A percentile compares a stretch with the other conserved stretches of the same genome.
Conservation (phyloP, 805 yeast species). For the Hanseniaspora valbyensis region DNA sequence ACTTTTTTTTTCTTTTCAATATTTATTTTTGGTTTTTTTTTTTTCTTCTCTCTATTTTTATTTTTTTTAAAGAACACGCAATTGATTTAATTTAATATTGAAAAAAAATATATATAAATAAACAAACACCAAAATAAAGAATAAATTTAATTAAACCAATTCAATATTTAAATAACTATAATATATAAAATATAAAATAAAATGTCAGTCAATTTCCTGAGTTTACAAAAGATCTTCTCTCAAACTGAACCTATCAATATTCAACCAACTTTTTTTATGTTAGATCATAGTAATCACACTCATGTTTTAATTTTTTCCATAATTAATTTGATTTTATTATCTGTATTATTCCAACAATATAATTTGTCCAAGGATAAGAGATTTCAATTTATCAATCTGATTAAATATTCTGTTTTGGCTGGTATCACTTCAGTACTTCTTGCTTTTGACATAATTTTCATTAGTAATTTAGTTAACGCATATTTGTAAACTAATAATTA, state of each 20-base stretch:
- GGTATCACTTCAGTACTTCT: constrained; percentile 1
- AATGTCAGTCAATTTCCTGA: constrained; percentile 2
- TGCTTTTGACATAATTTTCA: constrained; percentile 9
- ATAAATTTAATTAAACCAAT: too few species aligned
- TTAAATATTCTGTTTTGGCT: not conserved
- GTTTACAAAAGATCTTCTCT: constrained; percentile 2
- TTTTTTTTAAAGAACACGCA: too few species aligned
- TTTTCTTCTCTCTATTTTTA: too few species aligned
- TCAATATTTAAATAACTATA: too few species aligned
- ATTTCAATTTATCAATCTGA: not conserved
- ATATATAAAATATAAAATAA: too few species aligned
- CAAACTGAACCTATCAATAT: constrained; percentile 4
- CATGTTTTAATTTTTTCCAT: constrained; percentile 8
- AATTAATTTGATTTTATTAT: constrained; percentile 1
- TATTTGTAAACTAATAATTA: constrained; percentile 1
- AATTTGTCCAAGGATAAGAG: not conserved
- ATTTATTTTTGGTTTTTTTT: too few species aligned
- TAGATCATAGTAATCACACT: constrained; percentile 4
- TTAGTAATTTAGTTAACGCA: constrained; percentile 12
- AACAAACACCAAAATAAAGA: too few species aligned
- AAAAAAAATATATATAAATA: too few species aligned
- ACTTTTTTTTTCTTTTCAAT: too few species aligned
- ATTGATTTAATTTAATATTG: too few species aligned
- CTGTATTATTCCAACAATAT: constrained; percentile 4
- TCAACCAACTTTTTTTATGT: constrained; percentile 7